phyloP scores from a whole-genome alignment of 1,139 yeast genomes.

The Kodamaea fungicola region DNA sequence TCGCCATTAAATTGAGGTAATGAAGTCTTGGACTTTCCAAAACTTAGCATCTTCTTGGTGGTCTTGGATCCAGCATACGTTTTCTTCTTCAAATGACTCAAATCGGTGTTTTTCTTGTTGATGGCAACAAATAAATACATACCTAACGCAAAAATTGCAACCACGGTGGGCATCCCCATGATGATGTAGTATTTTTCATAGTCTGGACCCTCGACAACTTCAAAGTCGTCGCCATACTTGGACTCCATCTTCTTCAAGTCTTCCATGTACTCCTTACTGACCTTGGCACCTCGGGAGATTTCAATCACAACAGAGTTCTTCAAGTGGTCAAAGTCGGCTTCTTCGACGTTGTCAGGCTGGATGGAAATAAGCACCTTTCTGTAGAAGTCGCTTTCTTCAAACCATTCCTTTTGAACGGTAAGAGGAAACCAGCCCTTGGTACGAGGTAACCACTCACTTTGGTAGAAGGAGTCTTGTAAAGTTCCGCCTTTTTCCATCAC shows the following conservation, averaged over 20 bases:
- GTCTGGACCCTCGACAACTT: constrained; percentile 54
- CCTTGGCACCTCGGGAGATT: constrained; percentile 55
- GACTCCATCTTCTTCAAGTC: constrained; percentile 47
- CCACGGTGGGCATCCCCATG: constrained; percentile 68
- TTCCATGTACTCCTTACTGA: constrained; percentile 54
- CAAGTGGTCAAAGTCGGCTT: constrained; percentile 59
- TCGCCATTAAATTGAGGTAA: constrained; percentile 29
- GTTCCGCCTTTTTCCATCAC: constrained; percentile 39
- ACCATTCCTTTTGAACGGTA: constrained; percentile 59
- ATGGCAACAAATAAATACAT: constrained; percentile 62
- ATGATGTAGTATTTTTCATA: constrained; percentile 67
- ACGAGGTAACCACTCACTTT: constrained; percentile 69
- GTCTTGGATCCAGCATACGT: constrained; percentile 44
- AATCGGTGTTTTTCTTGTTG: constrained; percentile 45
- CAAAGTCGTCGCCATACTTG: constrained; percentile 39
- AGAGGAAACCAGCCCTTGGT: constrained; percentile 63
- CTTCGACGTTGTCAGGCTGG: constrained; percentile 65
- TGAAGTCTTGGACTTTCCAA: constrained; percentile 20
- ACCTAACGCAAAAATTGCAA: constrained; percentile 53
- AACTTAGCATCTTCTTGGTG: constrained; percentile 30
- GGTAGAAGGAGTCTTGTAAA: constrained; percentile 50
- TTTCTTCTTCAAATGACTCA: constrained; percentile 49
- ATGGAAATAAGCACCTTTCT: constrained; percentile 55
- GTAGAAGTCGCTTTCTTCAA: constrained; percentile 42
- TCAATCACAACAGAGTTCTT: constrained; percentile 53